Base-by-base conservation (phyloP, 176 grass and related monocot genomes). In the Echinochloa phyllopogon region DNA sequence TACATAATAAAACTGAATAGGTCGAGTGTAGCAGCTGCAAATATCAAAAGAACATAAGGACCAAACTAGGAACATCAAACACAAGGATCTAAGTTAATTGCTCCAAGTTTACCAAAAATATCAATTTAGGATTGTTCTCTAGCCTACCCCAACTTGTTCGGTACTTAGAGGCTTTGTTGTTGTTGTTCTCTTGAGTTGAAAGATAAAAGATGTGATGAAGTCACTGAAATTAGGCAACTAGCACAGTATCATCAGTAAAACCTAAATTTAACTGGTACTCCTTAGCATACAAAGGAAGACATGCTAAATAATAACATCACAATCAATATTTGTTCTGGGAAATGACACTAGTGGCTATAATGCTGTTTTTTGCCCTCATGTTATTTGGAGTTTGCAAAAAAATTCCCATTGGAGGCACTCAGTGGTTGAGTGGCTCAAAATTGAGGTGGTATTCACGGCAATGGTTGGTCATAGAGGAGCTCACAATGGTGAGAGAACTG, bases 1-100 rank as follows among this genome's bases (percentile, higher is more conserved):
- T 55, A 76, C 27, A 20, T 4, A 69, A 62, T n/a, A 81, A 11
- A 70, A 71, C 37, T 33, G 23, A 65, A 78, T 21, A 57, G 39
- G 40, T 74, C 52, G 7, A 41, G 74, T 74, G 45, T 33, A 72
- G 47, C 56, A 65, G 44, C 40, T 67, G 40, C 25, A 88, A 65
- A 52, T 84, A 56, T 47, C 44, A 77, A 72, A 79, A 68, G 13
- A 58, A 75, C 49, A 82, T 75, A 64, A 76, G 39, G 27, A 47
- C 2, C 40, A 77, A 60, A 44, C 39, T 68, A 24, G 36, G 56
- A 83, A 80, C 67, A 53, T 64, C 15, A 56, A 78, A 78, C 41
- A 23, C 64, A 67, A 25, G 55, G 27, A 61, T 78, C 52, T 49
- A 21, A 76, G 38, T 10, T 69, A 17, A 76, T 9, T 70, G 40